Evolutionary conservation across 192 early-diverging fungal species (phyloP), one percentile per base, ranked within the genome.

Genomic region (Coemansia interrupta): DNA sequence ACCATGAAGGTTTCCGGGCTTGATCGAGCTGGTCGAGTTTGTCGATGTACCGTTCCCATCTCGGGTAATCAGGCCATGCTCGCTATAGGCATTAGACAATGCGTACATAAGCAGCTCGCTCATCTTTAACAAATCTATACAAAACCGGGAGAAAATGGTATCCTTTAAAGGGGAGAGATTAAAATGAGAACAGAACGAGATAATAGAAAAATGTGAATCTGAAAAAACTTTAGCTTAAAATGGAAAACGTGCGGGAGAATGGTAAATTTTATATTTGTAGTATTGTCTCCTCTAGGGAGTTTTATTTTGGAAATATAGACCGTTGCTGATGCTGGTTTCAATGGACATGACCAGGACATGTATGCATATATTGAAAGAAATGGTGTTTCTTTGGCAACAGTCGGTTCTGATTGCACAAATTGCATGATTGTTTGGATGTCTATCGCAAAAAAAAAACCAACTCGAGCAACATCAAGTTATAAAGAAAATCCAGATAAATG

Each of bases 41-140:
- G 24, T 20, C 10, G 30, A 19, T 9, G 13, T n/a, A 15, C 24
- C 52, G 38, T n/a, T 19, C 15, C 32, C 19, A 8, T 54, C 64
- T 23, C 81, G 77, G 72, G 6, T 26, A 51, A 28, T 11, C 8
- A 73, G 81, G 23, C 61, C 71, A 58, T 30, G 29, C 7, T 30
- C 29, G 7, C 4, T 30, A 7, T 30, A 43, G 10, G 10, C 13
- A 43, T 18, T 43, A 43, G 15, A 14, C 18, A 43, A 43, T 4
- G 42, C 13, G 42, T 43, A 43, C 10, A 43, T 4, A 43, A 18
- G 18, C 42, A 43, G 42, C 15, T 18, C 42, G 42, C 42, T 43
- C 42, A 43, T 43, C 10, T 17, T 43, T 17, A 43, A 14, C 3
- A 2, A 43, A 18, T 43, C 13, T 4, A 13, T 43, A 43, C 2